A percentile compares a stretch with the other conserved stretches of the same genome.
These are phyloP conservation scores for Penicillium sp. DNA, from an alignment of 2,329 filamentous ascomycete genomes.

Conservation along the genomic window DNA sequence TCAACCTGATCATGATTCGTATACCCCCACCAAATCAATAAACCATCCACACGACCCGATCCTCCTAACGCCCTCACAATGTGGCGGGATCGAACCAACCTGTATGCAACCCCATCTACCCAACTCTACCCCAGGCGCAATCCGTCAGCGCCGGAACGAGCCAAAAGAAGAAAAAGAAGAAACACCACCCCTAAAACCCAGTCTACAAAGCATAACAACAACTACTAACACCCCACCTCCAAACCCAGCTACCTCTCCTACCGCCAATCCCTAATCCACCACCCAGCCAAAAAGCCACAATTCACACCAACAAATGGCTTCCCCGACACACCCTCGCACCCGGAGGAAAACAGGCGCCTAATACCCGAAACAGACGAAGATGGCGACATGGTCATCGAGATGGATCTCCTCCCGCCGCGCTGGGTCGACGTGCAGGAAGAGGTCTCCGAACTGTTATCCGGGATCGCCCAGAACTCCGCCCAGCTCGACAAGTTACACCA, in stretches of 20 bases:
- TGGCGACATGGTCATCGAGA: constrained; percentile 94
- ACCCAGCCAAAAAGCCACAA: constrained; percentile 80
- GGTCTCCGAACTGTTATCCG: constrained; percentile 76
- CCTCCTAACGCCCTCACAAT: constrained; percentile 62
- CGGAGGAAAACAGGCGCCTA: constrained; percentile 74
- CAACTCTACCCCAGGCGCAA: not conserved
- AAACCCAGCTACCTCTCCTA: constrained; percentile 86
- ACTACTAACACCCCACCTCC: constrained; percentile 19
- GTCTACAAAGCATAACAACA: not conserved
- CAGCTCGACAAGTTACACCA: constrained; percentile 90
- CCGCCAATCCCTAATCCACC: constrained; percentile 95
- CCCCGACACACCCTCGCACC: constrained; percentile 59
- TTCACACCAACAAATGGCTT: constrained; percentile 63
- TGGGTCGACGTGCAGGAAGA: constrained; percentile 97
- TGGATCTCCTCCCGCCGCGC: constrained; percentile 91
- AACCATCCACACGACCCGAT: constrained; percentile 12
- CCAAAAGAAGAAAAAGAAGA: not conserved
- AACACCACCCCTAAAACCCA: not conserved
- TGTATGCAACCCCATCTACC: constrained; percentile 58
- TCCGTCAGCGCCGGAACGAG: not conserved
- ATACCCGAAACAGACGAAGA: constrained; percentile 76
- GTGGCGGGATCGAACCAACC: constrained; percentile 99
- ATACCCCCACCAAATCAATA: constrained; percentile 21
- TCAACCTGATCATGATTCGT: constrained; percentile 17
- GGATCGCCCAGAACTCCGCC: constrained; percentile 79